Evolutionary conservation across 371 early-diverging fungal species (phyloP).

Genomic region (Coemansia sp.): DNA sequence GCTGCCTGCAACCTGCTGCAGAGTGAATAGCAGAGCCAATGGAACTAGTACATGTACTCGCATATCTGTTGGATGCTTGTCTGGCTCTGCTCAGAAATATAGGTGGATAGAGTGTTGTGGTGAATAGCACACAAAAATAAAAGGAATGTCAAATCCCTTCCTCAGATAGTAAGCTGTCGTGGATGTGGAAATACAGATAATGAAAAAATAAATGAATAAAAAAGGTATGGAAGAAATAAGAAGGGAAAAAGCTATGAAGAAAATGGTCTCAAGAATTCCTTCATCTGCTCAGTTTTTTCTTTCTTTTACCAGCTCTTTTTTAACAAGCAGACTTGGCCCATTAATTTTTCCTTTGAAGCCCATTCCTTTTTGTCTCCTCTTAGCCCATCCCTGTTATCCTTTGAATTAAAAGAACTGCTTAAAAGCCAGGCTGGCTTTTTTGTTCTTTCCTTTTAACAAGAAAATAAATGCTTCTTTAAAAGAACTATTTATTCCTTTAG

Average conservation of each 20-base stretch:
- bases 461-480: neutral
- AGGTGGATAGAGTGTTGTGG: no score
- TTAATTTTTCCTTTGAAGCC: neutral
- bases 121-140: no score
- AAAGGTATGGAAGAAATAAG: neutral
- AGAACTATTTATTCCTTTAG: neutral
- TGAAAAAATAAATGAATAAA: neutral
- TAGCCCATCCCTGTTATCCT: neutral
- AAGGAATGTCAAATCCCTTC: constrained; percentile 7
- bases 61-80: constrained; percentile 1
- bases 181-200: no score
- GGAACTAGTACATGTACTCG: constrained; percentile 10
- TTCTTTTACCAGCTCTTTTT: neutral
- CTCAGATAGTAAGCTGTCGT: no score
- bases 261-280: neutral
- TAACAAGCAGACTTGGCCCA: constrained; percentile 1
- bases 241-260: neutral
- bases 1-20: constrained; percentile 18
- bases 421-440: neutral
- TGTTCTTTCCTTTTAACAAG: neutral
- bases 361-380: no score
- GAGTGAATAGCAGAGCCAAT: neutral
- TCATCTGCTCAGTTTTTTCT: neutral
- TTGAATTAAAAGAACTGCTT: constrained; percentile 3
- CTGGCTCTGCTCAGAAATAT: no score